These are phyloP conservation scores for Nasturtium officinale DNA, from an alignment of 345 rosid genomes.

Conservation along the genomic window DNA sequence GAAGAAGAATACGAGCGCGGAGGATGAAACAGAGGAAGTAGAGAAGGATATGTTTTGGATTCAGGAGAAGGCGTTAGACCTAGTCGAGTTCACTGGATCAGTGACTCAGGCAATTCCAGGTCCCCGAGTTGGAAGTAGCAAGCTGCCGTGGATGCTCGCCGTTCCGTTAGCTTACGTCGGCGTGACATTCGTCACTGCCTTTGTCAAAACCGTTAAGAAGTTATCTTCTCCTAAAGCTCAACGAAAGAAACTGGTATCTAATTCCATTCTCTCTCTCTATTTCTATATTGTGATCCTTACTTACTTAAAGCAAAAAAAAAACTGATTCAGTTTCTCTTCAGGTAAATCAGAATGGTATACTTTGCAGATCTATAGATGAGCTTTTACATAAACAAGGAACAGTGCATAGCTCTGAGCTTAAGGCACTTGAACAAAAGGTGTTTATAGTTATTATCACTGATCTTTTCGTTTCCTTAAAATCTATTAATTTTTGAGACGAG, in stretches of 20 bases:
- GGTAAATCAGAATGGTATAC: conserved; percentile 82
- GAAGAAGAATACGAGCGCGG: conserved; percentile 25
- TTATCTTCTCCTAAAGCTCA: conserved; percentile 73
- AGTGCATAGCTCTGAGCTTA: conserved; percentile 55
- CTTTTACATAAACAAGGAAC: conserved; percentile 58
- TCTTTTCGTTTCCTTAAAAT: conserved; percentile 1
- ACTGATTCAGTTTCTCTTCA: conserved; percentile 36
- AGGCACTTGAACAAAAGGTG: conserved; percentile 71
- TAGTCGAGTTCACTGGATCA: conserved; percentile 91
- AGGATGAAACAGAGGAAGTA: conserved; percentile 62
- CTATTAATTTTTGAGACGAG: conserved; percentile 38
- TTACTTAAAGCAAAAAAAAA: background rate
- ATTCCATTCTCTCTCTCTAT: background rate
- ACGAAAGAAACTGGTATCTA: conserved; percentile 65
- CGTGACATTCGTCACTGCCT: conserved; percentile 68
- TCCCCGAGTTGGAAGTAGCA: conserved; percentile 86
- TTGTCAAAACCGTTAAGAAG: conserved; percentile 77
- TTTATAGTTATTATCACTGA: conserved; percentile 30
- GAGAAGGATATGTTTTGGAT: conserved; percentile 93
- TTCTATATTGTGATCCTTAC: background rate
- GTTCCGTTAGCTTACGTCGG: conserved; percentile 81
- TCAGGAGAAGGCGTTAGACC: conserved; percentile 89
- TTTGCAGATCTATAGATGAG: conserved; percentile 76
- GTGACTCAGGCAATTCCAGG: conserved; percentile 95
- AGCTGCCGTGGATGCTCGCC: conserved; percentile 93